Evolutionary conservation across 169 alveolate species (phyloP).

Genomic region (Babesia gibsoni): DNA sequence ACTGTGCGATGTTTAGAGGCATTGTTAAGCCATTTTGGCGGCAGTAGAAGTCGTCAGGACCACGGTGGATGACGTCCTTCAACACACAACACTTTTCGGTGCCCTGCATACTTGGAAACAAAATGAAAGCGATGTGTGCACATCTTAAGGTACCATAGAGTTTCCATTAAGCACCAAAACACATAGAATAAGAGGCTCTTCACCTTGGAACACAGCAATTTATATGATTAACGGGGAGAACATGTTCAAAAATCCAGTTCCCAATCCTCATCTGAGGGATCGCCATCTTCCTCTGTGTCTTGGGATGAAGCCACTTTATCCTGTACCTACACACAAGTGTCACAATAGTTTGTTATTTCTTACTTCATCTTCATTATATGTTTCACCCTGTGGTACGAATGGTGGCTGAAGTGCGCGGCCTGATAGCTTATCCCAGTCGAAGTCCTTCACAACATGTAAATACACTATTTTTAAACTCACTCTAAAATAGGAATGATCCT

Average conservation of each 20-base stretch:
- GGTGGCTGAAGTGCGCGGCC: constrained; percentile 85
- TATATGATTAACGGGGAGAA: constrained; percentile 18
- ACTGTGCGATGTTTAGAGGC: constrained; percentile 72
- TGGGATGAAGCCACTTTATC: constrained; percentile 33
- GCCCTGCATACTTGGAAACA: not conserved
- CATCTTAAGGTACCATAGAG: not conserved
- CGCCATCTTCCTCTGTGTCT: constrained; percentile 21
- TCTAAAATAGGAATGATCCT: constrained; percentile 77
- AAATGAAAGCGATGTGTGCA: constrained; percentile 1
- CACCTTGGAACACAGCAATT: not conserved
- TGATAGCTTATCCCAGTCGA: constrained; percentile 85
- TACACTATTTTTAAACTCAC: constrained; percentile 2
- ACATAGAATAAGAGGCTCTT: not conserved
- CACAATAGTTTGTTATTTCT: not conserved
- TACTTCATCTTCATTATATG: constrained; percentile 70
- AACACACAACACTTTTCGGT: constrained; percentile 15
- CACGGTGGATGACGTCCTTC: constrained; percentile 52
- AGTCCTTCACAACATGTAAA: constrained; percentile 45
- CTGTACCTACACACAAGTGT: constrained; percentile 28
- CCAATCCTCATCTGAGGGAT: constrained; percentile 45
- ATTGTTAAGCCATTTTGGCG: constrained; percentile 71
- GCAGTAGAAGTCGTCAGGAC: constrained; percentile 13
- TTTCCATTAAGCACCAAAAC: not conserved
- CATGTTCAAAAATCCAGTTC: constrained; percentile 64
- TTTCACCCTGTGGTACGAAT: constrained; percentile 79